phyloP scores from a whole-genome alignment of 768 basidiomycete genomes.

The Hydnum rufescens region DNA sequence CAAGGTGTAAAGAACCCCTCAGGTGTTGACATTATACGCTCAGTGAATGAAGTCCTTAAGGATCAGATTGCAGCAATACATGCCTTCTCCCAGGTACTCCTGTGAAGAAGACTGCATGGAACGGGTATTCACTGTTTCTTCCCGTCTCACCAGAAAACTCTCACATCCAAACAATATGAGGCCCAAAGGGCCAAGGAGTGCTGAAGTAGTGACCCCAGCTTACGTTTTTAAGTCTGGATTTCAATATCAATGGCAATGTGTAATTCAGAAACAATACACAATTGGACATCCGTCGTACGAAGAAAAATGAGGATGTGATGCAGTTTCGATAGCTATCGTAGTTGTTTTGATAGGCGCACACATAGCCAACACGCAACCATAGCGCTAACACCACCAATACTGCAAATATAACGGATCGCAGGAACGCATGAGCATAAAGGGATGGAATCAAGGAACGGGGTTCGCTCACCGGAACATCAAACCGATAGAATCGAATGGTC shows the following conservation, averaged over 20 bases:
- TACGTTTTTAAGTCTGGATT: too few relatives aligned
- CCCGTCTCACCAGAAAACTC: background rate
- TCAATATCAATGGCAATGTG: too few relatives aligned
- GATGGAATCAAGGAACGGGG: background rate
- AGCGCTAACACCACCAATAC: slow-evolving; percentile 9
- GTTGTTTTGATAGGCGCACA: slow-evolving; percentile 7
- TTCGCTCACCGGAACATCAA: slow-evolving; percentile 10
- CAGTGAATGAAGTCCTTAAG: slow-evolving; percentile 65
- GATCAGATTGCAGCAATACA: slow-evolving; percentile 61
- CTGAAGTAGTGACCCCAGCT: background rate
- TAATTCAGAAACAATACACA: too few relatives aligned
- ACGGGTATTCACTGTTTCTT: background rate
- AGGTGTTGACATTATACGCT: slow-evolving; percentile 2
- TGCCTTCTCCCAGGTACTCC: slow-evolving; percentile 64
- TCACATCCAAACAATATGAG: slow-evolving; percentile 1
- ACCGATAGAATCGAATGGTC: slow-evolving; percentile 9
- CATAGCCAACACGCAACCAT: slow-evolving; percentile 7
- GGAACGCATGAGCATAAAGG: slow-evolving; percentile 2
- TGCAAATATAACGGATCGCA: slow-evolving; percentile 1
- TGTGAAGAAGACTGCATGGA: background rate
- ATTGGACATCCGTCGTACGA: too few relatives aligned
- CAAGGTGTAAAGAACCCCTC: background rate
- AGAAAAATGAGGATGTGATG: background rate
- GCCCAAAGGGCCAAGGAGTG: slow-evolving; percentile 1
- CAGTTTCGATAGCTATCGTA: background rate